A percentile compares a stretch with the other conserved stretches of the same genome.
phyloP scores from a whole-genome alignment of 495 filamentous ascomycete species.

The Hyphodiscus hymeniophilus region DNA sequence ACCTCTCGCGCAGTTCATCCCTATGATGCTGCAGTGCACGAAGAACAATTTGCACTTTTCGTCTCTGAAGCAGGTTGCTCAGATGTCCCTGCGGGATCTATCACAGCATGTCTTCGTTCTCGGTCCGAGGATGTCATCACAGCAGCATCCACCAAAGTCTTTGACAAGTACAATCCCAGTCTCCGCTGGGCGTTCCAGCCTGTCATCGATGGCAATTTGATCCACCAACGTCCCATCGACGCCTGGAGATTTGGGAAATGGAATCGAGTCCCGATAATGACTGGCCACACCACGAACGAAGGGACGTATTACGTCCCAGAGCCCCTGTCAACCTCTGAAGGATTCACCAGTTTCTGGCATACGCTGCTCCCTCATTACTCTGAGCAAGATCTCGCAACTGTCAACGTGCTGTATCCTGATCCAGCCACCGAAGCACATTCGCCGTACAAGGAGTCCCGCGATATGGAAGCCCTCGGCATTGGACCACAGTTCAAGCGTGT shows the following conservation, averaged over 20 bases:
- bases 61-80: conserved; percentile 33
- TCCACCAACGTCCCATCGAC: conserved; percentile 46
- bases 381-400: conserved; percentile 34
- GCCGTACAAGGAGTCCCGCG: conserved; percentile 30
- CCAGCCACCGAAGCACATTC: conserved; percentile 28
- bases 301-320: conserved; percentile 50
- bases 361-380: conserved; percentile 46
- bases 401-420: conserved; percentile 51
- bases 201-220: conserved; percentile 50
- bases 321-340: conserved; percentile 31
- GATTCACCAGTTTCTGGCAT: conserved; percentile 47
- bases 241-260: conserved; percentile 44
- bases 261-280: conserved; percentile 52
- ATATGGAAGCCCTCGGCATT: conserved; percentile 26
- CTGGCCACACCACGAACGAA: conserved; percentile 56
- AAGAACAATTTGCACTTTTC: conserved; percentile 50
- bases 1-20: conserved; percentile 51
- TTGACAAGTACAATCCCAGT: conserved; percentile 41
- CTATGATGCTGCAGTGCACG: conserved; percentile 49
- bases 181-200: conserved; percentile 62
- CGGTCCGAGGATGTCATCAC: conserved; percentile 38
- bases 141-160: conserved; percentile 41
- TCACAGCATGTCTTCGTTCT: conserved; percentile 44
- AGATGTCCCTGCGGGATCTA: conserved; percentile 28
- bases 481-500: conserved; percentile 51